Evolutionary conservation across 176 grass and related monocot genomes (phyloP).

Genomic region (Saccharum officinarum): DNA sequence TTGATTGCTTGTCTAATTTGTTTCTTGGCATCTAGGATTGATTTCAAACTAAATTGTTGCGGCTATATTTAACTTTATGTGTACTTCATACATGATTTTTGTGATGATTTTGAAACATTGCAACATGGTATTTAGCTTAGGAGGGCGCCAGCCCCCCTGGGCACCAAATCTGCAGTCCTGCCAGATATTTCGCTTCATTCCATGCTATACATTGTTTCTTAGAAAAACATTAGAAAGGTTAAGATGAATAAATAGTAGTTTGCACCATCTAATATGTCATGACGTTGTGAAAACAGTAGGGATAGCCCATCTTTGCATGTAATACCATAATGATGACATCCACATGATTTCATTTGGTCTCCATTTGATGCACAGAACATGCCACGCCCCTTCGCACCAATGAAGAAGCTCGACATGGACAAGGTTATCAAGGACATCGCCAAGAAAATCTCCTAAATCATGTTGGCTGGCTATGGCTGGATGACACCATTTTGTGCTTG

Average conservation of each 20-base stretch:
- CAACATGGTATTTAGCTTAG: too few relatives aligned
- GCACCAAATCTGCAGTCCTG: too few relatives aligned
- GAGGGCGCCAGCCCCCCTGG: too few relatives aligned
- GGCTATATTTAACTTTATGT: too few relatives aligned
- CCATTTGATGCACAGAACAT: conserved; percentile 57
- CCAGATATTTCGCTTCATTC: background rate
- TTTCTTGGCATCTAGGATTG: too few relatives aligned
- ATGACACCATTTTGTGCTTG: conserved; percentile 19
- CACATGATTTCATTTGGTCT: background rate
- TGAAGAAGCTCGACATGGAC: conserved; percentile 85
- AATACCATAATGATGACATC: too few relatives aligned
- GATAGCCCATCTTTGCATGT: background rate
- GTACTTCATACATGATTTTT: too few relatives aligned
- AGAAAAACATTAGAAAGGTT: background rate
- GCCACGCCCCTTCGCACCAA: conserved; percentile 64
- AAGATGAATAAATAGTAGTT: background rate
- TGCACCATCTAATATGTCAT: background rate
- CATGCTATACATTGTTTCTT: too few relatives aligned
- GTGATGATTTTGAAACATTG: too few relatives aligned
- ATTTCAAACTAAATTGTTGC: too few relatives aligned
- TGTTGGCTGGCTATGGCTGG: background rate
- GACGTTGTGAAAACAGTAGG: background rate
- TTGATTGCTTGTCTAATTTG: too few relatives aligned
- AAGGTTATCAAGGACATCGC: conserved; percentile 66
- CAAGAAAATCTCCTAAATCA: conserved; percentile 58